Evolutionary conservation across 352 stramenopile genomes (phyloP).

Genomic region (Detonula confervacea): DNA sequence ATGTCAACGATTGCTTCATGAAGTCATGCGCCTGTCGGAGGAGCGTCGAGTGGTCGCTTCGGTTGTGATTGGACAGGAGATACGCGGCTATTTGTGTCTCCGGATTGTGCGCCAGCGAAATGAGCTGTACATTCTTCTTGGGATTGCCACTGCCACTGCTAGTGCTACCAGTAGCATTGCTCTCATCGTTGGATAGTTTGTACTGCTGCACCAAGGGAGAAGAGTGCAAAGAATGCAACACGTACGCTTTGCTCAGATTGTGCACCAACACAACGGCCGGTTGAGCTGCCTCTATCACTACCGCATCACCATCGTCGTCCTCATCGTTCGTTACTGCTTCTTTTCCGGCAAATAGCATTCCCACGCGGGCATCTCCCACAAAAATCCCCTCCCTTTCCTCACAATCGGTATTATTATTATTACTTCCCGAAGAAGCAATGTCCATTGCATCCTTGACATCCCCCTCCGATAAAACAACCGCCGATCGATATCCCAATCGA

Average conservation of each 20-base stretch:
- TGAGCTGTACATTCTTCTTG: constrained; percentile 29
- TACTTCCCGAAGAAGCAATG: no score
- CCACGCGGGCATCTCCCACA: constrained; percentile 32
- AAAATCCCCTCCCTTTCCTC: constrained; percentile 31
- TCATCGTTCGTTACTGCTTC: constrained; percentile 2
- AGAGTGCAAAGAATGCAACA: constrained; percentile 55
- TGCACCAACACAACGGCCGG: constrained; percentile 40
- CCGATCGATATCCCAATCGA: constrained; percentile 48
- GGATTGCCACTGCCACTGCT: neutral
- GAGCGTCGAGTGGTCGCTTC: constrained; percentile 21
- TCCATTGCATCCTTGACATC: neutral
- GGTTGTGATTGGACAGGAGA: constrained; percentile 20
- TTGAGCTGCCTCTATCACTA: neutral
- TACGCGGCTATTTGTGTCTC: constrained; percentile 68
- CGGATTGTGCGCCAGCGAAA: constrained; percentile 79
- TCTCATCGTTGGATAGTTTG: constrained; percentile 42
- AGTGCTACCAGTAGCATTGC: constrained; percentile 17
- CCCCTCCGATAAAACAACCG: neutral
- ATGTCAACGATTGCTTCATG: constrained; percentile 63
- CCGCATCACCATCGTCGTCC: neutral
- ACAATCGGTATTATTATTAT: constrained; percentile 17
- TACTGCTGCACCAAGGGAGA: constrained; percentile 62
- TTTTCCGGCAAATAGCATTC: constrained; percentile 23
- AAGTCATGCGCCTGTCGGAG: constrained; percentile 43
- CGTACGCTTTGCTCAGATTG: constrained; percentile 61